phyloP scores from a whole-genome alignment of 2,329 filamentous ascomycete genomes.

The Tricladium varicosporioides region DNA sequence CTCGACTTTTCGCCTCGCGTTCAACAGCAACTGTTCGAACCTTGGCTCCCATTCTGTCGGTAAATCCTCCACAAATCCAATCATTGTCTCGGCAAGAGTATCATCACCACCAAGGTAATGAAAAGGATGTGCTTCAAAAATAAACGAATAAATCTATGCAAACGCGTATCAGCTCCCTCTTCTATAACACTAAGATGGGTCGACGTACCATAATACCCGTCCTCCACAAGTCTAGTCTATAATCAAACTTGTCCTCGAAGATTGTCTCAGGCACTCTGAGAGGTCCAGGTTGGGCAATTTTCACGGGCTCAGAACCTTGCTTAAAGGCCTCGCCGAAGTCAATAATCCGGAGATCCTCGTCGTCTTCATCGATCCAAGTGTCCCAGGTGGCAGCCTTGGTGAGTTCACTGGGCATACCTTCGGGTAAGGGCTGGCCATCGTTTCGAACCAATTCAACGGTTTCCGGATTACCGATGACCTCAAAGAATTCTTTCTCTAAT shows the following conservation, averaged over 20 bases:
- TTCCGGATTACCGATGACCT: not conserved
- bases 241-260: conserved; percentile 25
- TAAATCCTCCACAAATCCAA: too few relatives aligned
- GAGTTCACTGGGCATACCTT: conserved; percentile 20
- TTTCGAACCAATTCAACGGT: conserved; percentile 1
- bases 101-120: too few relatives aligned
- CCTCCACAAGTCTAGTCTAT: conserved; percentile 29
- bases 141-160: too few relatives aligned
- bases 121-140: too few relatives aligned
- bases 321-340: conserved; percentile 27
- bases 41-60: too few relatives aligned
- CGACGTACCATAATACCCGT: conserved; percentile 18
- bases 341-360: conserved; percentile 30
- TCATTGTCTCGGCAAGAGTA: too few relatives aligned
- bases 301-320: conserved; percentile 15
- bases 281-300: conserved; percentile 22
- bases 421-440: conserved; percentile 10
- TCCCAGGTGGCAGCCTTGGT: conserved; percentile 19
- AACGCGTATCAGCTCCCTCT: too few relatives aligned
- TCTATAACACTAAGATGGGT: too few relatives aligned
- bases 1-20: too few relatives aligned
- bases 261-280: conserved; percentile 28
- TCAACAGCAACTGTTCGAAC: too few relatives aligned
- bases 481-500: not conserved
- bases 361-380: conserved; percentile 26